Conservation (phyloP, 2,329 filamentous ascomycete genomes). For the Botryotinia narcissicola region DNA sequence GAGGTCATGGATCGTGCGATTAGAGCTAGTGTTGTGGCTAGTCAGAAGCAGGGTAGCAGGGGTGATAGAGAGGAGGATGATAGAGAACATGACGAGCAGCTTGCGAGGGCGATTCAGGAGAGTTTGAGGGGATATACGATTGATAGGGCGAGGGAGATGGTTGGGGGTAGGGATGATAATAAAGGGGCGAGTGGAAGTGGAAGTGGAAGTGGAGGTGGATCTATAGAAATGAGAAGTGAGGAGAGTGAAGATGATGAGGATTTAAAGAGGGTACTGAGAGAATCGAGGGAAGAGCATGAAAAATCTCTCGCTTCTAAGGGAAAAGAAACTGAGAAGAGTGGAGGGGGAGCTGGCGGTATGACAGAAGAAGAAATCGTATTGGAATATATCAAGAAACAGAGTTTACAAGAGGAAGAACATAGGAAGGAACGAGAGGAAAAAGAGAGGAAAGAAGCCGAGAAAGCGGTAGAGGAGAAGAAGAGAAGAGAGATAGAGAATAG, state of each 20-base stretch:
- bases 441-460: neutral
- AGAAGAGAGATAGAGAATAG: slow-evolving; percentile 22
- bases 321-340: neutral
- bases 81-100: slow-evolving; percentile 55
- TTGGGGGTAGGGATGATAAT: neutral
- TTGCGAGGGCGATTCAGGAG: slow-evolving; percentile 55
- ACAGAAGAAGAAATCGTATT: slow-evolving; percentile 72
- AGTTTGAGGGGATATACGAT: slow-evolving; percentile 43
- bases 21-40: slow-evolving; percentile 44
- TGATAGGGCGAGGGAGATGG: neutral
- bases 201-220: slow-evolving; percentile 8
- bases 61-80: slow-evolving; percentile 40
- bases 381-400: slow-evolving; percentile 77
- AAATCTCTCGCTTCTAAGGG: neutral
- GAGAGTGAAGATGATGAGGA: slow-evolving; percentile 31
- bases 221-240: neutral
- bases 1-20: slow-evolving; percentile 50
- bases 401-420: slow-evolving; percentile 63
- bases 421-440: slow-evolving; percentile 23
- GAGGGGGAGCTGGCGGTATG: slow-evolving; percentile 7
- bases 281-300: slow-evolving; percentile 33
- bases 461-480: slow-evolving; percentile 14
- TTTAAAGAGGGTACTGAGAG: slow-evolving; percentile 29
- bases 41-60: neutral
- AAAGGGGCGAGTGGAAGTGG: slow-evolving; percentile 18